phyloP scores from a whole-genome alignment of 2,329 filamentous ascomycete species.

The Mycosphaerella sp. region DNA sequence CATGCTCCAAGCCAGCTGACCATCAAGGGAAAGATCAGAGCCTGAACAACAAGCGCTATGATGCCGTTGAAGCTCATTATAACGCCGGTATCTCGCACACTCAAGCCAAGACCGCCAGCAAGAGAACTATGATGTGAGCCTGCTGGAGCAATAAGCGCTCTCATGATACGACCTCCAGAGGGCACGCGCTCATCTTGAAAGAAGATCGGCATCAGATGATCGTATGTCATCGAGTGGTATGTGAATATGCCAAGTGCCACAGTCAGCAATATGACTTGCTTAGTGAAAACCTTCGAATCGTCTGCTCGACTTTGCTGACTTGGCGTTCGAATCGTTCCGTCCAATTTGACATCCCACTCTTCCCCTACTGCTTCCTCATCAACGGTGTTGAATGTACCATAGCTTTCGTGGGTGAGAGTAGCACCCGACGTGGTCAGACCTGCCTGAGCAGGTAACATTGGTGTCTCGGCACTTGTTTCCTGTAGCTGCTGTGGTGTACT shows the following conservation, averaged over 20 bases:
- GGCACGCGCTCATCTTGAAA: conserved; percentile 66
- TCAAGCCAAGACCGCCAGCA: conserved; percentile 60
- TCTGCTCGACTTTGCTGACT: conserved; percentile 29
- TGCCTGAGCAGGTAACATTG: conserved; percentile 59
- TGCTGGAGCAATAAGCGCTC: conserved; percentile 25
- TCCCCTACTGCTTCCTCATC: conserved; percentile 50
- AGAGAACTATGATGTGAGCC: conserved; percentile 30
- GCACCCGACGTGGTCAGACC: conserved; percentile 67
- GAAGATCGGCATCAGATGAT: conserved; percentile 87
- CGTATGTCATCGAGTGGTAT: conserved; percentile 92
- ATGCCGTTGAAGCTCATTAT: conserved; percentile 65
- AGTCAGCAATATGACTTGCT: conserved; percentile 66
- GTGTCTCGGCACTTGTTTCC: conserved; percentile 56
- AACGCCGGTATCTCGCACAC: conserved; percentile 59
- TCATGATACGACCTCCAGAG: conserved; percentile 33
- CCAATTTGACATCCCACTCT: conserved; percentile 47
- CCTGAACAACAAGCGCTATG: conserved; percentile 68
- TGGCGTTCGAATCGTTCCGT: conserved; percentile 38
- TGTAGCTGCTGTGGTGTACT: conserved; percentile 37
- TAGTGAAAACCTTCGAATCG: conserved; percentile 50
- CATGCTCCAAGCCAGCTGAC: conserved; percentile 61
- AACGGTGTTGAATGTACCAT: conserved; percentile 38
- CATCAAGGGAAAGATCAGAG: conserved; percentile 60
- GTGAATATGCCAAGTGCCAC: conserved; percentile 84
- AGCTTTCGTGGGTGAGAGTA: conserved; percentile 65